Base-by-base conservation (phyloP, 106 monocot species). In the Phalaenopsis aphrodite region DNA sequence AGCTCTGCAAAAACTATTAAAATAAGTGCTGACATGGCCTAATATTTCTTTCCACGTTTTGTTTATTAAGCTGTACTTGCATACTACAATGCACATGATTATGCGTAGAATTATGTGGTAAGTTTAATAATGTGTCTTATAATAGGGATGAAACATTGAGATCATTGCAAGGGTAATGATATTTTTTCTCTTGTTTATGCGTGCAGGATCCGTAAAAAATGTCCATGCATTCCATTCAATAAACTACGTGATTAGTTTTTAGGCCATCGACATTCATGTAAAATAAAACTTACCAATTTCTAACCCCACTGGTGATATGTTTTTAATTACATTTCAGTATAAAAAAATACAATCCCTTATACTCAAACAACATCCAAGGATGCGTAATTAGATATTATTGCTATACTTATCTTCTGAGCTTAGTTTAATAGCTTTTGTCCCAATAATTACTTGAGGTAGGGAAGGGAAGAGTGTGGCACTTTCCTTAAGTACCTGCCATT, bases 371-470 rank as follows among this genome's bases (percentile, higher is more conserved):
- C 56, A 56, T 65, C 21, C 43, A 3, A 45, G 43, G 43, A 1
- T 21, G n/a, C 21, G 61, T 21, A 68, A 68, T 68, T 68, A 68
- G 68, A 68, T 68, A 68, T 68, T 9, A 68, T 5, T 68, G 68
- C 68, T 37, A 0, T 5, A 12, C 10, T 68, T 37, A 5, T 37
- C 10, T 68, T 68, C 37, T 12, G 10, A 65, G 6, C 23, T 65
- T 65, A 6, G 8, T 21, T 10, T 65, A 19, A 65, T 65, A 23
- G 18, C 19, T 23, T 65, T 5, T 3, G 8, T 65, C 30, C 21
- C 23, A 65, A 65, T 65, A 21, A 65, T 1, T 21, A n/a, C 19
- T 65, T 65, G 18, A 9, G 18, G 56, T 11, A 56, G 10, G 56
- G 10, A 17, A 12, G 56, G 56, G 56, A 1, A 6, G 43, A 6